phyloP scores from a whole-genome alignment of 169 alveolate genomes.

The Miamiensis avidus region DNA sequence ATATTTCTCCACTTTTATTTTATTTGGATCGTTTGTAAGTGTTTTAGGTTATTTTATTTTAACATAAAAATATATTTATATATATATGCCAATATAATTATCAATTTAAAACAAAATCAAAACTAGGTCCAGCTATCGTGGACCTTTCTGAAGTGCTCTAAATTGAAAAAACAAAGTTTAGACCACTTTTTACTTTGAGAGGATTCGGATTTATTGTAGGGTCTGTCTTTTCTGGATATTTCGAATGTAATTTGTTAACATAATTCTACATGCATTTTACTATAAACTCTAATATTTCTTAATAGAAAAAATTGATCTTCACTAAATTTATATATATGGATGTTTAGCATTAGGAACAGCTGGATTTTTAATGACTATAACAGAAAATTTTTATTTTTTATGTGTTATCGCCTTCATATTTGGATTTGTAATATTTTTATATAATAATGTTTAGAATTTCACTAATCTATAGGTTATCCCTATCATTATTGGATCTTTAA shows the following conservation, averaged over 20 bases:
- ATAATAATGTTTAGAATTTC: too few species aligned
- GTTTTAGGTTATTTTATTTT: neutral
- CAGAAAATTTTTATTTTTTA: too few species aligned
- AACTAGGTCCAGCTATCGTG: neutral
- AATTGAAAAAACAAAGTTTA: neutral
- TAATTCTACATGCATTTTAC: neutral
- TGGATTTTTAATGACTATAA: neutral
- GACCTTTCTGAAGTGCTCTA: neutral
- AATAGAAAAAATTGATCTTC: neutral
- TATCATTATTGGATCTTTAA: too few species aligned
- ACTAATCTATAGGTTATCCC: neutral
- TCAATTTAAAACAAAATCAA: neutral
- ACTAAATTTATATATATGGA: neutral
- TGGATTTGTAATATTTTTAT: neutral
- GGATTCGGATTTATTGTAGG: neutral
- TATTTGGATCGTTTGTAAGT: neutral
- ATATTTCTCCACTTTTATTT: neutral
- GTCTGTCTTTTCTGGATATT: neutral
- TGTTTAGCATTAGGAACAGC: neutral
- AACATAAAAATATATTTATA: too few species aligned
- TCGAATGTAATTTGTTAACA: neutral
- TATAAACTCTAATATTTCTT: too few species aligned
- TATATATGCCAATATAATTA: too few species aligned
- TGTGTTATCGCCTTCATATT: neutral
- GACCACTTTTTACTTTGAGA: neutral